Base-by-base conservation (phyloP, 257 asterid genomes). In the Anisodus acutangulus region DNA sequence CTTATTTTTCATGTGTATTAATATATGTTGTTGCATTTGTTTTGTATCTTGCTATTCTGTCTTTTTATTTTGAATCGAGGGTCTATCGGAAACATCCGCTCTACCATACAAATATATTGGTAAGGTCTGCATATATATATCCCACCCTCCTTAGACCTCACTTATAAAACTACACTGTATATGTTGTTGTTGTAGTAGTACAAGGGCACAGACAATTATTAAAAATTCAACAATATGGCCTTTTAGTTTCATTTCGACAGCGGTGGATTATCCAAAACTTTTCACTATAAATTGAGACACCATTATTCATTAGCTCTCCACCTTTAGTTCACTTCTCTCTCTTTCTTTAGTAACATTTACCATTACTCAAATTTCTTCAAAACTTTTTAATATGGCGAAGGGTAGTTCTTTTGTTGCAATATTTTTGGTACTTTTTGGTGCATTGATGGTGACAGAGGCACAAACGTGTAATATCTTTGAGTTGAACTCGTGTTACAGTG, bases 401-500 rank as follows among this genome's bases (percentile, higher is more conserved):
- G 83, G 84, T 67, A 68, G 19, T 43, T 55, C 17, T 54, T 55
- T 8, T 11, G 17, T 59, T 13, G 55, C 45, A 37, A 6, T 64
- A 0, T 2, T 51, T 3, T 26, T 66, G 12, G 41, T 83, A 19
- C 13, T 84, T 22, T 58, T 72, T 8, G n/a, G 64, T 1, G 4
- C 82, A 10, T 59, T 83, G 26, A 16, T 9, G 22, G 58, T 64
- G 63, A 72, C 69, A 57, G 64, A 57, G 53, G 90, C 88, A 6
- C 88, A 79, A 8, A 87, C 83, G 0, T 87, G 88, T 70, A 55
- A 7, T 6, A 51, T 64, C 22, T 4, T 45, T 19, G 63, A 85
- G 64, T 63, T 87, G n/a, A 51, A 45, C 10, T 84, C 88, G 3
- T 87, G 90, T 55, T 15, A 19, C 10, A n/a, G 47, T 2, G 88